These are phyloP conservation scores for Dimargaris xerosporica DNA, from an alignment of 192 early-diverging fungal species.

Conservation along the genomic window DNA sequence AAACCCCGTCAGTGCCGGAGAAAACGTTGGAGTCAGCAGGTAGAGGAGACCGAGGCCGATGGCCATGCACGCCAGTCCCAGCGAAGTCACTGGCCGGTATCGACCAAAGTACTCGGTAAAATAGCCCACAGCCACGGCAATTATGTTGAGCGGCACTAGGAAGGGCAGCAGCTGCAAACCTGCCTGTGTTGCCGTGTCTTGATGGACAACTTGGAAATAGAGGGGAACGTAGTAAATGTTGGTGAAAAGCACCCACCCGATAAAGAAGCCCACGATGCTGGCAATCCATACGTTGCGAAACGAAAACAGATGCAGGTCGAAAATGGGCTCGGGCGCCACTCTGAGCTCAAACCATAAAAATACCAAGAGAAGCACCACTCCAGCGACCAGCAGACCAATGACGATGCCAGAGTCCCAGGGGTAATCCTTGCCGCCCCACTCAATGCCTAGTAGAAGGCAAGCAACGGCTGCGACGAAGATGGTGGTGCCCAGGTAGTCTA, in stretches of 20 bases:
- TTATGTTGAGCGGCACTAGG: conserved; percentile 14
- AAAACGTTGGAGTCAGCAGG: conserved; percentile 18
- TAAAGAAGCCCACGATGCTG: conserved; percentile 24
- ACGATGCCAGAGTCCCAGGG: conserved; percentile 46
- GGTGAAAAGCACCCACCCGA: conserved; percentile 28
- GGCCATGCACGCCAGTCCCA: conserved; percentile 22
- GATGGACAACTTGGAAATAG: conserved; percentile 17
- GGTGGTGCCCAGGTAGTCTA: conserved; percentile 46
- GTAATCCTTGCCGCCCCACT: conserved; percentile 52
- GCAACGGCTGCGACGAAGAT: conserved; percentile 40
- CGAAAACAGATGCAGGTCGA: conserved; percentile 43
- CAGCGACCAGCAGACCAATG: conserved; percentile 38
- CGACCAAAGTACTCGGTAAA: conserved; percentile 26
- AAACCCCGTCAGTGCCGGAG: conserved; percentile 22
- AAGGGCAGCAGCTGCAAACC: conserved; percentile 22
- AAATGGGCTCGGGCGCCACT: conserved; percentile 63
- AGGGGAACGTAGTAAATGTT: conserved; percentile 30
- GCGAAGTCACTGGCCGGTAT: conserved; percentile 21
- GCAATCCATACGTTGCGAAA: conserved; percentile 37
- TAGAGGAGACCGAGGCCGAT: conserved; percentile 26
- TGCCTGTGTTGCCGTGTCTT: conserved; percentile 26
- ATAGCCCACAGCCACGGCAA: conserved; percentile 9
- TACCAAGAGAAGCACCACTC: conserved; percentile 29
- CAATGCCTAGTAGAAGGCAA: conserved; percentile 50
- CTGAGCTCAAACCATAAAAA: conserved; percentile 55